Percentiles rank a stretch among this genome's conserved stretches.
phyloP scores from a whole-genome alignment of 768 basidiomycete genomes.

The Gautieria morchelliformis region DNA sequence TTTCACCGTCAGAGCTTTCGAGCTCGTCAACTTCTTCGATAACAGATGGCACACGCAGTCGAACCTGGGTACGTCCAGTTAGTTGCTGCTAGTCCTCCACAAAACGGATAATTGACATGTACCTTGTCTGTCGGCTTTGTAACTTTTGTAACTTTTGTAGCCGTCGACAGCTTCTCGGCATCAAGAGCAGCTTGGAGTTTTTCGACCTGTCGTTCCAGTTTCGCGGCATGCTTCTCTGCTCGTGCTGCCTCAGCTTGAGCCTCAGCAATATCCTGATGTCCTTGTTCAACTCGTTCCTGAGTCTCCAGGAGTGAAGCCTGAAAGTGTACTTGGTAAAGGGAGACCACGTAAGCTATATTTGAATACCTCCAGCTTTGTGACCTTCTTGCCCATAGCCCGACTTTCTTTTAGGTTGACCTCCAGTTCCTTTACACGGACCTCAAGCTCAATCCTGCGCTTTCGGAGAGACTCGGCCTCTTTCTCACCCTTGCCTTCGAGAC shows the following conservation, averaged over 20 bases:
- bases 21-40: background rate
- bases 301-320: slow-evolving; percentile 31
- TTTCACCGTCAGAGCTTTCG: slow-evolving; percentile 17
- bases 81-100: background rate
- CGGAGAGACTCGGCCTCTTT: slow-evolving; percentile 46
- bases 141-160: slow-evolving; percentile 17
- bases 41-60: background rate
- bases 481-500: slow-evolving; percentile 53
- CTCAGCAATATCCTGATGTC: slow-evolving; percentile 25
- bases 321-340: background rate
- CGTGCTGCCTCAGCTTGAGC: background rate
- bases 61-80: background rate
- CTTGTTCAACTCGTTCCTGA: slow-evolving; percentile 27
- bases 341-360: slow-evolving; percentile 18
- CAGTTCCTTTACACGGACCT: slow-evolving; percentile 42
- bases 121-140: slow-evolving; percentile 3
- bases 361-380: slow-evolving; percentile 36
- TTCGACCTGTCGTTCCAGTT: slow-evolving; percentile 30
- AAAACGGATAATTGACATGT: background rate
- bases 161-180: slow-evolving; percentile 20
- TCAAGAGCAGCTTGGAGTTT: slow-evolving; percentile 38
- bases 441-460: slow-evolving; percentile 46
- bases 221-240: slow-evolving; percentile 13
- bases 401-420: slow-evolving; percentile 23
- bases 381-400: slow-evolving; percentile 31